Evolutionary conservation across 768 basidiomycete genomes (phyloP).

Genomic region (Trichaptum fuscoviolaceum): DNA sequence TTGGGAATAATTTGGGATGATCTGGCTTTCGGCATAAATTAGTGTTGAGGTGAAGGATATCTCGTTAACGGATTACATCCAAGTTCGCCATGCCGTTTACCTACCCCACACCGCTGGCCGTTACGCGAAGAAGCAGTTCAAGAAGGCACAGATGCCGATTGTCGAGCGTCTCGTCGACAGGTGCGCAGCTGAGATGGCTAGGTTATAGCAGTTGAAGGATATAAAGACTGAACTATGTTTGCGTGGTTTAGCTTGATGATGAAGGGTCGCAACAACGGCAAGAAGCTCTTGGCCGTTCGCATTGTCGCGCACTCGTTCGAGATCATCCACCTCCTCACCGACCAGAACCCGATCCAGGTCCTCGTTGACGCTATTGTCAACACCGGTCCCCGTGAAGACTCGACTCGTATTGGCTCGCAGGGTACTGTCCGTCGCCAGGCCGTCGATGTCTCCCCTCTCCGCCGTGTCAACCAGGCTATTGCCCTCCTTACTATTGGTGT

Average conservation of each 20-base stretch:
- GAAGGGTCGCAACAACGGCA: slow-evolving; percentile 99
- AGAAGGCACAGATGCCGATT: slow-evolving; percentile 99
- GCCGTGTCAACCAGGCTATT: slow-evolving; percentile 97
- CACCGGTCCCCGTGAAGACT: slow-evolving; percentile 99
- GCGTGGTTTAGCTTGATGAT: slow-evolving; percentile 80
- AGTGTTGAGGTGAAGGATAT: slow-evolving; percentile 99
- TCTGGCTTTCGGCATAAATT: slow-evolving; percentile 3
- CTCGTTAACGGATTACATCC: slow-evolving; percentile 98
- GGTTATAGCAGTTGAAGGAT: slow-evolving; percentile 3
- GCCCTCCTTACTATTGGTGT: slow-evolving; percentile 94
- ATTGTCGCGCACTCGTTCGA: slow-evolving; percentile 99
- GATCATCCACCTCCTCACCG: slow-evolving; percentile 99
- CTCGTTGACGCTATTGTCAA: slow-evolving; percentile 99
- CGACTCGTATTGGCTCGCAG: slow-evolving; percentile 99
- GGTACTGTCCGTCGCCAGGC: slow-evolving; percentile 99
- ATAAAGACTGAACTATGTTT: too few species aligned
- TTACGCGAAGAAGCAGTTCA: slow-evolving; percentile 99
- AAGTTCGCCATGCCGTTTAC: slow-evolving; percentile 96
- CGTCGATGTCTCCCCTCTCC: slow-evolving; percentile 97
- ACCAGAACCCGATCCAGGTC: slow-evolving; percentile 99
- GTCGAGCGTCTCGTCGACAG: slow-evolving; percentile 98
- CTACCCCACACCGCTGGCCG: slow-evolving; percentile 98
- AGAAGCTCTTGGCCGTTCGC: slow-evolving; percentile 97
- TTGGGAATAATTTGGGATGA: background rate
- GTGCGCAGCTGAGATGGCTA: slow-evolving; percentile 36